phyloP scores from a whole-genome alignment of 805 yeast genomes.

The Isabelozyma pseudorhagii region DNA sequence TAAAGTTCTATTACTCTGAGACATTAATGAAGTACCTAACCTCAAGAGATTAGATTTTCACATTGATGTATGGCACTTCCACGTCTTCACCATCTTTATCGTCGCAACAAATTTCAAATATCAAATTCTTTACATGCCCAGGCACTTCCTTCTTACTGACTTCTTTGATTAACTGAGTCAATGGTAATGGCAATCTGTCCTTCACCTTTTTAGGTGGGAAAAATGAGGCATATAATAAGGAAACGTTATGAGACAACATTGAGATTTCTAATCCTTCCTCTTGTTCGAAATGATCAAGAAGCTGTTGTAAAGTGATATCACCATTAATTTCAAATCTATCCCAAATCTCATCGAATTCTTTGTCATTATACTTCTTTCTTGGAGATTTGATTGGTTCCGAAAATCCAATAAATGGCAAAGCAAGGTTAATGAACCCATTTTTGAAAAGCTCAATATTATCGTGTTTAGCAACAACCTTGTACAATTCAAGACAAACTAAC shows the following conservation, averaged over 20 bases:
- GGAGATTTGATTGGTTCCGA: conserved; percentile 92
- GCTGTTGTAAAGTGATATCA: conserved; percentile 69
- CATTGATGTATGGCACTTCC: conserved; percentile 84
- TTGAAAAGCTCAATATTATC: conserved; percentile 79
- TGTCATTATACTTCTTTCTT: conserved; percentile 75
- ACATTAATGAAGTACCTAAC: not conserved
- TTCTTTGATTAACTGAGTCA: conserved; percentile 75
- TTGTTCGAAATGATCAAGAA: conserved; percentile 71
- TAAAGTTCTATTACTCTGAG: not conserved
- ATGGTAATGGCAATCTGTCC: conserved; percentile 65
- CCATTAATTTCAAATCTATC: conserved; percentile 84
- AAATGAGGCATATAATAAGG: conserved; percentile 87
- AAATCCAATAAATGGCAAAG: conserved; percentile 93
- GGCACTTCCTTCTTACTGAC: conserved; percentile 84
- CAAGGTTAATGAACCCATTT: conserved; percentile 89
- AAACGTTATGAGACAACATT: conserved; percentile 90
- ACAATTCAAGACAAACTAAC: conserved; percentile 83
- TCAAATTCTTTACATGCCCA: conserved; percentile 67
- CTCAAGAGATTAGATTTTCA: conserved; percentile 30
- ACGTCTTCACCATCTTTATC: conserved; percentile 93
- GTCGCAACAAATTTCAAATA: conserved; percentile 89
- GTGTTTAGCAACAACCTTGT: conserved; percentile 80
- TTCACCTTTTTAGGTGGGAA: conserved; percentile 87
- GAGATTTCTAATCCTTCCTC: conserved; percentile 84
- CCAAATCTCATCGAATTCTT: conserved; percentile 88